Percentiles rank a stretch among this genome's conserved stretches.
Evolutionary conservation across 139 green algal species (phyloP).

Genomic region (Pseudopediastrum boryanum): DNA sequence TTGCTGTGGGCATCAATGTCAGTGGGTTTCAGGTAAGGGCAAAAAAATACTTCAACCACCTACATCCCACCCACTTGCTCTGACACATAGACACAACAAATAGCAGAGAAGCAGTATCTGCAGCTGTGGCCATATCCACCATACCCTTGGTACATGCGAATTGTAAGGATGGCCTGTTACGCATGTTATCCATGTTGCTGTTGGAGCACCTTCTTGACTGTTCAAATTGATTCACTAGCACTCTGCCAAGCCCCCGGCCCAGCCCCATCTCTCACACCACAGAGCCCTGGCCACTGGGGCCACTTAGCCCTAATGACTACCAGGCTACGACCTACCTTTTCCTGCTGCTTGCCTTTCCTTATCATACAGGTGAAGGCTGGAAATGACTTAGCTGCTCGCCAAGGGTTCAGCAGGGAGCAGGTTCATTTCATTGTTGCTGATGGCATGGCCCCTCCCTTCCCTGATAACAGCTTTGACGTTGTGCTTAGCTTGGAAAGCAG

Average conservation of each 20-base stretch:
- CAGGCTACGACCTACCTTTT: too few relatives aligned
- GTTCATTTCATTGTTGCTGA: constrained; percentile 21
- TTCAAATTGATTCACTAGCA: neutral
- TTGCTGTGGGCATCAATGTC: constrained; percentile 31
- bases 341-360: too few relatives aligned
- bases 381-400: constrained; percentile 2
- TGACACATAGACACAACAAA: too few relatives aligned
- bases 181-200: neutral
- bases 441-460: neutral
- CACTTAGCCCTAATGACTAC: too few relatives aligned
- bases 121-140: too few relatives aligned
- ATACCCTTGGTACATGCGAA: neutral
- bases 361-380: constrained; percentile 18
- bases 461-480: constrained; percentile 9
- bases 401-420: neutral
- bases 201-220: neutral
- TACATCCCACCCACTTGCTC: too few relatives aligned
- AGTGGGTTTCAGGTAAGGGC: constrained; percentile 16
- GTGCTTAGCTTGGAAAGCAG: constrained; percentile 14
- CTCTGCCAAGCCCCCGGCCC: too few relatives aligned
- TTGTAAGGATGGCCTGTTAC: neutral
- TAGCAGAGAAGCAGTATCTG: too few relatives aligned
- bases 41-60: neutral
- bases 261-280: too few relatives aligned
- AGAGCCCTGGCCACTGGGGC: too few relatives aligned